phyloP scores from a whole-genome alignment of 2,329 filamentous ascomycete species.

The Alternaria sp. region DNA sequence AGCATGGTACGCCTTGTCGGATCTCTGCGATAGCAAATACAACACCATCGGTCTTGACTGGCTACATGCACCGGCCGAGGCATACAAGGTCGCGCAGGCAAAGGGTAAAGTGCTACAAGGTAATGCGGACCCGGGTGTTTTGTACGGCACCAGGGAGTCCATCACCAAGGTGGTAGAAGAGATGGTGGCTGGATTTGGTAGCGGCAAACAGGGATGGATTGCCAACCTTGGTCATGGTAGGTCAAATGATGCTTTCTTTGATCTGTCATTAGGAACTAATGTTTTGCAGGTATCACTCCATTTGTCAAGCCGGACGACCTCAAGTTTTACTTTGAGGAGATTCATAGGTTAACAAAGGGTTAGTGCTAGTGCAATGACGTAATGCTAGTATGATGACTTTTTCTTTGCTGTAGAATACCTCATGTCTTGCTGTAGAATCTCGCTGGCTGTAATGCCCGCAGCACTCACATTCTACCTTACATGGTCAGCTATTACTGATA shows the following conservation, averaged over 20 bases:
- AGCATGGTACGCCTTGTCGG: conserved; percentile 92
- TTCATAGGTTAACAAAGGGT: conserved; percentile 64
- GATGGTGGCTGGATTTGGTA: conserved; percentile 86
- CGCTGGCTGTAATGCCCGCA: too few relatives aligned
- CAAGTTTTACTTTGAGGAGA: conserved; percentile 92
- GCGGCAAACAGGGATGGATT: conserved; percentile 92
- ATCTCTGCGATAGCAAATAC: conserved; percentile 87
- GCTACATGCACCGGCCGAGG: conserved; percentile 87
- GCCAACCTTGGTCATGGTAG: conserved; percentile 93
- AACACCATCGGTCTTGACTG: conserved; percentile 95
- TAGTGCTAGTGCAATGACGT: conserved; percentile 3
- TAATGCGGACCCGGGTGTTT: conserved; percentile 91
- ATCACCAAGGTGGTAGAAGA: conserved; percentile 84
- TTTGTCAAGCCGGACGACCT: conserved; percentile 93
- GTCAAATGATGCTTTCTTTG: conserved; percentile 39
- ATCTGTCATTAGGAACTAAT: conserved; percentile 26
- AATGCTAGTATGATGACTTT: too few relatives aligned
- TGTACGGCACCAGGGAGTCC: conserved; percentile 83
- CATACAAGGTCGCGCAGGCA: conserved; percentile 75
- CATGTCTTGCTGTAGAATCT: too few relatives aligned
- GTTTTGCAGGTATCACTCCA: conserved; percentile 79
- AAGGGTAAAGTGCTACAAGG: conserved; percentile 86
- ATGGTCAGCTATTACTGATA: too few relatives aligned
- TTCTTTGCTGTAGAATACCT: too few relatives aligned
- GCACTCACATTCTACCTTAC: too few relatives aligned